These are phyloP conservation scores for Arthrobotrys pseudoclavata DNA, from an alignment of 2,329 filamentous ascomycete species.

Conservation along the genomic window DNA sequence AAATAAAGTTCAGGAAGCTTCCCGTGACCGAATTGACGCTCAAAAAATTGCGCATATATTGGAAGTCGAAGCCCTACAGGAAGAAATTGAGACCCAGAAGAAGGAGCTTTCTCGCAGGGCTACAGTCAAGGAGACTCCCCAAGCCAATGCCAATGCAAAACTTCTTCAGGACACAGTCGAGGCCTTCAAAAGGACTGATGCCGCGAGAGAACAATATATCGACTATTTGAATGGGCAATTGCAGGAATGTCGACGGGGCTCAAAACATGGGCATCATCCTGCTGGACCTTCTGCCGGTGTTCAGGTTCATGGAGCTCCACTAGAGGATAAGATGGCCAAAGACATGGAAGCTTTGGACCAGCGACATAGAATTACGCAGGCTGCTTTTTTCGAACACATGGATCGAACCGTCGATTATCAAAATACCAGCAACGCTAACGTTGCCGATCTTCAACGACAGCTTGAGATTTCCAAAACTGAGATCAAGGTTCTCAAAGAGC, in stretches of 20 bases:
- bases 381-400: not conserved
- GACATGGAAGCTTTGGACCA: not conserved
- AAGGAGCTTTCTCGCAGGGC: not conserved
- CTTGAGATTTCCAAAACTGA: not conserved
- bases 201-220: not conserved
- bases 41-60: not conserved
- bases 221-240: not conserved
- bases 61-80: conserved; percentile 8
- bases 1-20: conserved; percentile 1
- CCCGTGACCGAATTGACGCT: not conserved
- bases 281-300: not conserved
- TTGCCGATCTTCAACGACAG: not conserved
- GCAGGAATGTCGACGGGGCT: not conserved
- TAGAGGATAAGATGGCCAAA: not conserved
- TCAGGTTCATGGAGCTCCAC: not conserved
- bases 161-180: not conserved
- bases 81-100: conserved; percentile 19
- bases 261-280: not conserved
- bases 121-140: not conserved
- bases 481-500: not conserved
- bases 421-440: not conserved
- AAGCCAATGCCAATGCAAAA: not conserved
- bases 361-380: not conserved
- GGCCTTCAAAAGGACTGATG: not conserved
- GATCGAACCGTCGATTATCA: not conserved